A percentile compares a stretch with the other conserved stretches of the same genome.
phyloP scores from a whole-genome alignment of 345 rosid genomes.

The Psidium friedrichsthalianum region DNA sequence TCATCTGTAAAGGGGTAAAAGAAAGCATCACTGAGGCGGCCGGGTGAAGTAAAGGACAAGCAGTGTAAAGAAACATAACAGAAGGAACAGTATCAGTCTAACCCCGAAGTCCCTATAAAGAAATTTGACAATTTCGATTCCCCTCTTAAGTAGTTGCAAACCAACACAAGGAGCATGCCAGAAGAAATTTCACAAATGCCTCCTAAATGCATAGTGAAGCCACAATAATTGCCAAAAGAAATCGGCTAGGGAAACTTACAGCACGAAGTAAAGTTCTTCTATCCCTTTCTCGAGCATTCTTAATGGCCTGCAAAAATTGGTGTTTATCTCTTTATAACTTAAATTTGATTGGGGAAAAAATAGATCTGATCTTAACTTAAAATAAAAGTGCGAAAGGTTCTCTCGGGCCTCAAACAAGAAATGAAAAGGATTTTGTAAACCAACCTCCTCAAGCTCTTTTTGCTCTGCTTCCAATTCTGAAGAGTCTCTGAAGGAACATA shows the following conservation, averaged over 20 bases:
- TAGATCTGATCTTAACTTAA: not conserved
- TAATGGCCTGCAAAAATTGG: conserved; percentile 53
- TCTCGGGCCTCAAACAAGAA: not conserved
- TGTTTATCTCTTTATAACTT: not conserved
- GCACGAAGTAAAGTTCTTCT: conserved; percentile 68
- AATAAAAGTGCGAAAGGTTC: not conserved
- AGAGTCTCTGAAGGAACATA: conserved; percentile 34
- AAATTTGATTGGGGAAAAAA: not conserved
- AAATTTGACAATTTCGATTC: not conserved
- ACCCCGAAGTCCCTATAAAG: not conserved
- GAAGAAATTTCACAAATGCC: not conserved
- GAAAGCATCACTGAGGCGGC: not conserved
- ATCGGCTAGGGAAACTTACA: conserved; percentile 29
- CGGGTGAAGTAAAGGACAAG: not conserved
- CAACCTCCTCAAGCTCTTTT: conserved; percentile 68
- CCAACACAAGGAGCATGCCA: not conserved
- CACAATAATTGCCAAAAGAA: not conserved
- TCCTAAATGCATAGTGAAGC: not conserved
- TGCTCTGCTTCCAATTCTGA: conserved; percentile 79
- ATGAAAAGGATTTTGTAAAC: not conserved
- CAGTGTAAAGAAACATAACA: not conserved
- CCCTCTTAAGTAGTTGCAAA: not conserved
- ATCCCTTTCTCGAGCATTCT: conserved; percentile 91
- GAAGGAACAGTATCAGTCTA: not conserved
- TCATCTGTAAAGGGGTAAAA: conserved; percentile 43